Evolutionary conservation across 805 yeast species (phyloP), one percentile per base, ranked within the genome.

Genomic region (Nakazawaea pomicola): DNA sequence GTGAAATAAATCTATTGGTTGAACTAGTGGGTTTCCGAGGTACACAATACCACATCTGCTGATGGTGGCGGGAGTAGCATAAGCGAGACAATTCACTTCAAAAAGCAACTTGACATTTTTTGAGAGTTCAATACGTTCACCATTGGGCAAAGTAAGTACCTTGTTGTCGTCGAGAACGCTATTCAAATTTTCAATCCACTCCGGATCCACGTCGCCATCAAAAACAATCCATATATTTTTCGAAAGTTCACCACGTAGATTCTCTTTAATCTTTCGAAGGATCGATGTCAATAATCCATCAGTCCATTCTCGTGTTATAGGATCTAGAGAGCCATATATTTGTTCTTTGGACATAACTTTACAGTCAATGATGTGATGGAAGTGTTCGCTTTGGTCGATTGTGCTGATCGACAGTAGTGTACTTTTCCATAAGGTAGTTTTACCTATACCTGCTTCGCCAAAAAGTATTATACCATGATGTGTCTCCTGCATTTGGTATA

Each of bases 151-250:
- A 0, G 97, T 89, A 31, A 91, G 60, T 1, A 83, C 49, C 47
- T 75, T 78, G 60, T 89, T 91, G 49, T 91, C 98, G 60, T 91
- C 98, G 14, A 91, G 66, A 8, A 89, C 93, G 63, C 95, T 83
- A 62, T 91, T 91, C 48, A 91, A 64, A 42, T 83, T 83, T 52
- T 91, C 98, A 1, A 87, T 87, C 95, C 97, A 91, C 29, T 77
- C 80, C 0, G 98, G 97, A 55, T 91, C 97, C 27, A 91, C 75
- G 51, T 88, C 96, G 29, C 97, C 95, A 60, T 91, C 97, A 54
- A 91, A 84, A 0, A 90, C 71, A 44, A 91, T 71, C 93, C 95
- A 89, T 12, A 79, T 69, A 3, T 68, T 58, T 44, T 72, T 77
- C 2, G 62, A 47, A 7, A 56, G 49, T 46, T 83, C 90, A 1